Evolutionary conservation across 352 stramenopile genomes (phyloP), one percentile per base, ranked within the genome.

Genomic region (Pythium graminicola): DNA sequence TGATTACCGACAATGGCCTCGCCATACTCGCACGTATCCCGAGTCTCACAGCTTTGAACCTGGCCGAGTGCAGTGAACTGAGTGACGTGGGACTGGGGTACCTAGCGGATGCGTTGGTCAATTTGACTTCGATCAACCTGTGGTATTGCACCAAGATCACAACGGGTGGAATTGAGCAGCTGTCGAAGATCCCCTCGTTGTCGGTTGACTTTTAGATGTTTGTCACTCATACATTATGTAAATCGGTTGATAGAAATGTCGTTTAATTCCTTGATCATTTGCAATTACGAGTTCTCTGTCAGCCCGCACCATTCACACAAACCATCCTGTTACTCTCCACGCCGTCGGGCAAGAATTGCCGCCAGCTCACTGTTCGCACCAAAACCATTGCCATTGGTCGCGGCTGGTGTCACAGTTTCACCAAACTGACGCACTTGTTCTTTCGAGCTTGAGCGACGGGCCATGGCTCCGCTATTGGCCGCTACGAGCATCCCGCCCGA

Each of bases 81-180:
- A 85, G 75, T 2, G 81, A 92, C 29, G 50, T 56, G 24, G 79
- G 75, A 2, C 65, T 89, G 3, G 55, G 50, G 13, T 50, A 85
- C 26, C 58, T 92, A 11, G 57, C 67, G 6, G 48, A 68, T 22
- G 68, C 85, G 5, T 31, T 70, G 9, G 11, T 24, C 7, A 75
- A 76, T 27, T 64, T 92, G 33, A 57, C 63, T 28, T 80, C 64
- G 14, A 79, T 89, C 56, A 92, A 89, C 46, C 50, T 89, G 11
- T 89, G 78, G 81, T 89, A 89, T 54, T 92, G 81, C 64, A 81
- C 63, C 16, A 89, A 92, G 54, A 66, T 92, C 46, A 87, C 78
- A 1, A 61, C 45, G 46, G 55, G 36, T 1, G 73, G 78, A 7
- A 67, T 92, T 29, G 65, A 83, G 36, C 55, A 76, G 28, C 62